A percentile compares a stretch with the other conserved stretches of the same genome.
Conservation (phyloP, 108 stramenopile genomes). For the Fistulifera pelliculosa region DNA sequence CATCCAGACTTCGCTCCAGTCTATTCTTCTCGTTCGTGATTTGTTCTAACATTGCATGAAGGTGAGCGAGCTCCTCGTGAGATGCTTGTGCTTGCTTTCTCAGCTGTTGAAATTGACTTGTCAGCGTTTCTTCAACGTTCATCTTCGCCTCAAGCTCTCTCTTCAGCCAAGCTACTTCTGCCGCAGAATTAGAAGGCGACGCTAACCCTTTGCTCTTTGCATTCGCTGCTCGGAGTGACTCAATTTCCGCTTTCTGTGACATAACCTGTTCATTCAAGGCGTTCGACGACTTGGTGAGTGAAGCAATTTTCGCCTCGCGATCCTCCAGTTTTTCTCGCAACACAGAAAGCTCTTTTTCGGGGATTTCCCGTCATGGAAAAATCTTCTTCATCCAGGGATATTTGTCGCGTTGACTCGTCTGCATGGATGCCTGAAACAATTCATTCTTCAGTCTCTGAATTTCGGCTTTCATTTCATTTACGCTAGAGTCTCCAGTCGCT, state of each 20-base stretch:
- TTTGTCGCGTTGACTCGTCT: neutral
- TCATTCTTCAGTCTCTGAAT: neutral
- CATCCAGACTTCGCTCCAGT: neutral
- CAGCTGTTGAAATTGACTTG: neutral
- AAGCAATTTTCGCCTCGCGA: slow-evolving; percentile 64
- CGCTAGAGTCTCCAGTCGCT: slow-evolving; percentile 7
- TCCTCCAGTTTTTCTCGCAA: slow-evolving; percentile 44
- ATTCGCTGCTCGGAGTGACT: slow-evolving; percentile 6
- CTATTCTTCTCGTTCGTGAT: neutral
- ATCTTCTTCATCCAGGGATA: neutral
- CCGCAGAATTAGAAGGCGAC: slow-evolving; percentile 26
- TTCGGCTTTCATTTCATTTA: neutral
- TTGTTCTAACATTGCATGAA: neutral
- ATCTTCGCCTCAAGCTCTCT: slow-evolving; percentile 28
- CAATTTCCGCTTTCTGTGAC: slow-evolving; percentile 21
- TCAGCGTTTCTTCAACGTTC: slow-evolving; percentile 18
- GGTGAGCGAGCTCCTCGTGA: neutral
- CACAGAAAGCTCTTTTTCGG: neutral
- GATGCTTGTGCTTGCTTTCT: slow-evolving; percentile 7
- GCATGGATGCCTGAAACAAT: neutral
- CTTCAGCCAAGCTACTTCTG: slow-evolving; percentile 16
- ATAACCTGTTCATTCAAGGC: slow-evolving; percentile 46
- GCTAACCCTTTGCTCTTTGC: slow-evolving; percentile 13
- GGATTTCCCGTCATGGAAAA: slow-evolving; percentile 16
- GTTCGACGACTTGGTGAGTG: slow-evolving; percentile 54